Percentiles rank a stretch among this genome's conserved stretches.
Evolutionary conservation across 2,329 filamentous ascomycete genomes (phyloP).

Genomic region (Hypoxylon sp.): DNA sequence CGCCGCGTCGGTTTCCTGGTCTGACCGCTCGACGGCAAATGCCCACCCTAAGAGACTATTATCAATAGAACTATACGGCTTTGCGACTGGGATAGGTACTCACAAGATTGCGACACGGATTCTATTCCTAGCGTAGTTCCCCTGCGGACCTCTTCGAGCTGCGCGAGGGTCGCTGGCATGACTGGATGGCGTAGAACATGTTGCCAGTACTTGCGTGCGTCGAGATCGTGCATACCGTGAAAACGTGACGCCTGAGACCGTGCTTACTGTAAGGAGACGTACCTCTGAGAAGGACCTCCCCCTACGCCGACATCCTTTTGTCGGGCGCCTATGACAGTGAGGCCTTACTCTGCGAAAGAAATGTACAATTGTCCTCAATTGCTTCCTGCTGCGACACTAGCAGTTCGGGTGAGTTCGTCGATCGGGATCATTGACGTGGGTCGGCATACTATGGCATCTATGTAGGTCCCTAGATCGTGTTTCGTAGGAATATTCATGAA

Average conservation of each 20-base stretch:
- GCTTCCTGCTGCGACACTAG: conserved; percentile 25
- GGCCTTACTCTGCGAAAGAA: conserved; percentile 29
- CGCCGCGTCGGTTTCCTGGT: conserved; percentile 2
- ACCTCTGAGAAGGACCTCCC: conserved; percentile 40
- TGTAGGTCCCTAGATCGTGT: too few relatives aligned
- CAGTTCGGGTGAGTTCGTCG: conserved; percentile 1
- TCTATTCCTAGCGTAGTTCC: conserved; percentile 31
- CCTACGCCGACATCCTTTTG: conserved; percentile 35
- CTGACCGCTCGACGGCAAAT: conserved; percentile 12
- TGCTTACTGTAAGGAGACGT: conserved; percentile 19
- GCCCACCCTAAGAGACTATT: conserved; percentile 5
- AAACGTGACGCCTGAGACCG: not conserved
- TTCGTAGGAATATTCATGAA: too few relatives aligned
- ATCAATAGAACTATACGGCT: not conserved
- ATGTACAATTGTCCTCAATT: conserved; percentile 36
- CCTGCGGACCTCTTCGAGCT: conserved; percentile 14
- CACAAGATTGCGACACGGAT: conserved; percentile 34
- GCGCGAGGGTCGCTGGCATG: conserved; percentile 5
- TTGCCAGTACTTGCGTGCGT: conserved; percentile 18
- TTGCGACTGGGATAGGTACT: conserved; percentile 2
- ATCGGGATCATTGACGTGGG: conserved; percentile 1
- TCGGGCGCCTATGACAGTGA: conserved; percentile 33
- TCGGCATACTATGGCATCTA: too few relatives aligned
- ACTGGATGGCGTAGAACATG: conserved; percentile 34
- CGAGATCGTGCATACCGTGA: conserved; percentile 14